These are phyloP conservation scores for Diophrys appendiculata DNA, from an alignment of 73 alveolate species.

Conservation along the genomic window DNA sequence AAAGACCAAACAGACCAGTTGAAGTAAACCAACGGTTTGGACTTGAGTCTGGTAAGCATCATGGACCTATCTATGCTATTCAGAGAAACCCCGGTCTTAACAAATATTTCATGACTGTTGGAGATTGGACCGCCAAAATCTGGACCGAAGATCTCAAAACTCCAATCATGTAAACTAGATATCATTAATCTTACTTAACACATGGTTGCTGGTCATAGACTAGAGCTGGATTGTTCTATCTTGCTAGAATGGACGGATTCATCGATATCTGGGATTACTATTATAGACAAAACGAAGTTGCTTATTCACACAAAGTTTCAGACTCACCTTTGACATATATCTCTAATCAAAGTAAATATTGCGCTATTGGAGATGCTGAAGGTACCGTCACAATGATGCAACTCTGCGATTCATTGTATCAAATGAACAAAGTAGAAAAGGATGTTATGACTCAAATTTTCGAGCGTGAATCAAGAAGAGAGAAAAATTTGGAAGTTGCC, in stretches of 20 bases:
- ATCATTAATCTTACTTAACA: slow-evolving; percentile 94
- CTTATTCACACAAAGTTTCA: slow-evolving; percentile 77
- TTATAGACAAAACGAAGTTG: slow-evolving; percentile 92
- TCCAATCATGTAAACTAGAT: slow-evolving; percentile 96
- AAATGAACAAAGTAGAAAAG: slow-evolving; percentile 77
- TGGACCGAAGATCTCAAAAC: slow-evolving; percentile 98
- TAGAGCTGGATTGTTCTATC: slow-evolving; percentile 95
- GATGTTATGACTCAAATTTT: slow-evolving; percentile 74
- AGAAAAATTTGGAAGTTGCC: slow-evolving; percentile 83
- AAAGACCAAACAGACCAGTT: slow-evolving; percentile 90
- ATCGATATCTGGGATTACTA: slow-evolving; percentile 93
- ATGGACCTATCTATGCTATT: slow-evolving; percentile 92
- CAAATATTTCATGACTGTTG: slow-evolving; percentile 96
- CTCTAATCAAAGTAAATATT: slow-evolving; percentile 65
- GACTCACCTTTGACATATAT: slow-evolving; percentile 63
- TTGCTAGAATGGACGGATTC: slow-evolving; percentile 94
- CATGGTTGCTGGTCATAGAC: slow-evolving; percentile 98
- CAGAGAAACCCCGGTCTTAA: slow-evolving; percentile 94
- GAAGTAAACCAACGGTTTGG: slow-evolving; percentile 95
- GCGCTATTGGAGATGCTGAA: slow-evolving; percentile 92
- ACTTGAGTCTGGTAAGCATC: slow-evolving; percentile 94
- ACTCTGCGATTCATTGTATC: slow-evolving; percentile 81
- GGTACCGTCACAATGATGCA: slow-evolving; percentile 92
- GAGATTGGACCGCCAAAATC: slow-evolving; percentile 99
- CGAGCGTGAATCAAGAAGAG: slow-evolving; percentile 90